These are phyloP conservation scores for Mycena latifolia DNA, from an alignment of 768 basidiomycete genomes.

Conservation along the genomic window DNA sequence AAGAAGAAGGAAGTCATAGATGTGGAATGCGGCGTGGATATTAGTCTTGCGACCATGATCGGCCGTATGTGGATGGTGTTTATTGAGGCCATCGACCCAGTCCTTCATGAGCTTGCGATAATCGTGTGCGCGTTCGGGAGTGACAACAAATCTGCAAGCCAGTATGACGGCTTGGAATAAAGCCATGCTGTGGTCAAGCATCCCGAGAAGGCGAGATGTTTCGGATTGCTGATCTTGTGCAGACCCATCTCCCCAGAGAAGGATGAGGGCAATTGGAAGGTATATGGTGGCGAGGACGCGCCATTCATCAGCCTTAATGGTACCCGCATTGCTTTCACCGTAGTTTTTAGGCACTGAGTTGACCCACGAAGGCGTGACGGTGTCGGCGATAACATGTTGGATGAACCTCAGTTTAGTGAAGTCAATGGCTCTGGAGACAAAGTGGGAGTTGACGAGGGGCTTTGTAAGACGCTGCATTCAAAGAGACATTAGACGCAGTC, in stretches of 20 bases:
- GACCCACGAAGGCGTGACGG: slow-evolving; percentile 43
- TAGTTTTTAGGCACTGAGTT: slow-evolving; percentile 43
- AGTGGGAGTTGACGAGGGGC: slow-evolving; percentile 7
- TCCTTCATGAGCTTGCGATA: slow-evolving; percentile 35
- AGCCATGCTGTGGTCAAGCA: slow-evolving; percentile 44
- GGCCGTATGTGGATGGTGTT: slow-evolving; percentile 40
- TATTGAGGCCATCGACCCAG: slow-evolving; percentile 41
- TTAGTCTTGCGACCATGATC: slow-evolving; percentile 32
- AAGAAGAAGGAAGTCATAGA: slow-evolving; percentile 47
- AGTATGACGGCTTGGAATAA: slow-evolving; percentile 43
- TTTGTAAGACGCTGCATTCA: slow-evolving; percentile 20
- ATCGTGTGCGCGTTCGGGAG: not conserved
- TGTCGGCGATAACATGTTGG: slow-evolving; percentile 39
- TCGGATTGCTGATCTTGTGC: slow-evolving; percentile 17
- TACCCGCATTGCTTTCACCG: slow-evolving; percentile 44
- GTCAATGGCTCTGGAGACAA: slow-evolving; percentile 15
- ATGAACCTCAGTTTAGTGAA: slow-evolving; percentile 30
- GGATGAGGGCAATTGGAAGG: slow-evolving; percentile 49
- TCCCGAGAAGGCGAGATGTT: slow-evolving; percentile 5
- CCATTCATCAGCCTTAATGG: slow-evolving; percentile 55
- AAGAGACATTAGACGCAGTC: slow-evolving; percentile 7
- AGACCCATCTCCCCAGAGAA: slow-evolving; percentile 43
- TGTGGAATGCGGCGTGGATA: slow-evolving; percentile 48
- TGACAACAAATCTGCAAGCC: slow-evolving; percentile 34
- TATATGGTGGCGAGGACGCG: slow-evolving; percentile 42